Base-by-base conservation (phyloP, 2,329 filamentous ascomycete genomes). In the Cryphonectria naterciae region DNA sequence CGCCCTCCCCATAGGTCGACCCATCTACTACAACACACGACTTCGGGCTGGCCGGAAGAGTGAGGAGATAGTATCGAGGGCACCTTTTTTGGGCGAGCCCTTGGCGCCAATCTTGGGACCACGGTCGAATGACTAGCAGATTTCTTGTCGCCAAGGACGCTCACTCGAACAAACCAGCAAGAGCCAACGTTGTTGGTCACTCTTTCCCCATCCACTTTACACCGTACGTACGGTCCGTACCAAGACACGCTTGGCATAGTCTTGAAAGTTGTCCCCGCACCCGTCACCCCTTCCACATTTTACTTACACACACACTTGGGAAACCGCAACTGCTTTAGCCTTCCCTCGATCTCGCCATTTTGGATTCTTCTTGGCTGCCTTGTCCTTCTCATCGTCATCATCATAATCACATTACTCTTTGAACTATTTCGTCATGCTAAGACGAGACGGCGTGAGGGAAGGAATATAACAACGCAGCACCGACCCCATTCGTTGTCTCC, bases 321-420 rank as follows among this genome's bases (percentile, higher is more conserved):
- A 49, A 49, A 61, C 52, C 41, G 58, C 67, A 32, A 58, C n/a
- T 43, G 56, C 64, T 49, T n/a, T 58, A 58, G 58, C 35, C 60
- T 46, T 41, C 46, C 60, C 58, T 41, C 46, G 37, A 46, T 58
- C 58, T 74, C 66, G 70, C 67, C 65, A 49, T 54, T 58, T 52
- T 66, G 17, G 64, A 43, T 22, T 46, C 49, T 60, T 60, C 68
- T 67, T 65, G 46, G 43, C 62, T 64, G 35, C 58, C 70, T 68
- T 68, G 61, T 67, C 60, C 35, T 67, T 54, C 41, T 49, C 41
- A 19, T 41, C 46, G 25, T 17, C 35, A 6, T 49, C 43, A 28
- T 65, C 37, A 65, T 56, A 39, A 62, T 43, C 54, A 22, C 54
- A 35, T 35, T 1, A 19, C 46, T 49, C 46, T 58, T 32, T 28